Base-by-base conservation (phyloP, 2,329 filamentous ascomycete genomes). In the Fusarium illudens region DNA sequence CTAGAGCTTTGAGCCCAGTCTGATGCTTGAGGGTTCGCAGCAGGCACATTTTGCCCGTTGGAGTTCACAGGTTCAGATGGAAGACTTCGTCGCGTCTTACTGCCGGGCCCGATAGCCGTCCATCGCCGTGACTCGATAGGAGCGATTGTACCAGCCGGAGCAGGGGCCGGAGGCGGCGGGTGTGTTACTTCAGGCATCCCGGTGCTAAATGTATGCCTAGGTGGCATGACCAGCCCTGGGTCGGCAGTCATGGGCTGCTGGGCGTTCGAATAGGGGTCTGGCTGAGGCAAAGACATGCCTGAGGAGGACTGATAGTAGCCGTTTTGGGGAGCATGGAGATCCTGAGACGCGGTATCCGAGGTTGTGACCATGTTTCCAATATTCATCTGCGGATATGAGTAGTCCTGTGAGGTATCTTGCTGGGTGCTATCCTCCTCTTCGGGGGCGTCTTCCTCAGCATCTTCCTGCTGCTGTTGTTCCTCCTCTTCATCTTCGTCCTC, bases 271-370 rank as follows among this genome's bases (percentile, higher is more conserved):
- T 66, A 58, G 22, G 64, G 22, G 19, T 73, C 70, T 22, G 68
- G 59, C n/a, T 75, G 74, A 9, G 76, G 64, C 17, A 76, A 64
- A 12, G 65, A 54, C 15, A 76, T 49, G 17, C 65, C 72, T 9
- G 76, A 69, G 10, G 67, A 58, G n/a, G 74, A 62, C 33, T 74
- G 74, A 30, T 76, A 78, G 60, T 78, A 76, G 22, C 74, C 67
- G 6, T 64, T 34, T 32, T 70, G 68, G 6, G 68, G 30, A 12
- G 51, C 42, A 20, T 67, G 64, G 12, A 59, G 64, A 30, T 73
- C 67, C 15, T 68, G 72, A 15, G 55, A n/a, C 12, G 69, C 42
- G n/a, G 64, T 44, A 22, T 73, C 69, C 4, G 64, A 63, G 22
- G 67, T 59, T 15, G 74, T 70, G n/a, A 76, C 58, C 60, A 73